Evolutionary conservation across 2,329 filamentous ascomycete species (phyloP).

Genomic region (Didymella glomerata): DNA sequence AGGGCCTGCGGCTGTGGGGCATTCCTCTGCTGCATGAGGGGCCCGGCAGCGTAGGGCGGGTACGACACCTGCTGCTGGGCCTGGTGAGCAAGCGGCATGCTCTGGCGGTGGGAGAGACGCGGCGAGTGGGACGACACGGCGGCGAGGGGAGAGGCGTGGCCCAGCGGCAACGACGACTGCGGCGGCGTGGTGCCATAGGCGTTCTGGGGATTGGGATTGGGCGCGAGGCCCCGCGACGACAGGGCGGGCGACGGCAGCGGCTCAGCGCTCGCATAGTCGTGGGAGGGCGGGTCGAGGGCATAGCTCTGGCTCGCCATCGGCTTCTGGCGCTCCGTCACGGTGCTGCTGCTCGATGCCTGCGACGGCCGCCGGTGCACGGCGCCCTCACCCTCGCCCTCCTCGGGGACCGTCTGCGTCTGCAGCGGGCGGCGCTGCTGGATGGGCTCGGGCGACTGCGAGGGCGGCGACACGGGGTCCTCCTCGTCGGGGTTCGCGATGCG

Average conservation of each 20-base stretch:
- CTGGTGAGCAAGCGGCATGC: conserved; percentile 55
- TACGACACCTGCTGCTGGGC: conserved; percentile 50
- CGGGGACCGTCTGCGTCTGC: conserved; percentile 10
- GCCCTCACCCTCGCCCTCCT: conserved; percentile 6
- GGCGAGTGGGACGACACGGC: conserved; percentile 41
- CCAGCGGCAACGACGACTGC: conserved; percentile 34
- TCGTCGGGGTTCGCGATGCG: conserved; percentile 97
- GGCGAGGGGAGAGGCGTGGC: conserved; percentile 31
- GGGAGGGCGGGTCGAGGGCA: conserved; percentile 38
- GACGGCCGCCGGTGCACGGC: conserved; percentile 32
- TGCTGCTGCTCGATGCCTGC: conserved; percentile 46
- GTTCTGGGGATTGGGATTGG: conserved; percentile 51
- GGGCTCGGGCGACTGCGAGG: conserved; percentile 37
- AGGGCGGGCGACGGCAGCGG: conserved; percentile 40
- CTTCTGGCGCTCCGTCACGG: conserved; percentile 49
- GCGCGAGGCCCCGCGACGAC: conserved; percentile 53
- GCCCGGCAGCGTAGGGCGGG: conserved; percentile 39
- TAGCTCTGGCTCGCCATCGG: background rate
- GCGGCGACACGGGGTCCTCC: conserved; percentile 55
- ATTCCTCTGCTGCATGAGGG: conserved; percentile 41
- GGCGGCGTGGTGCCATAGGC: conserved; percentile 47
- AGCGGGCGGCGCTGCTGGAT: conserved; percentile 23
- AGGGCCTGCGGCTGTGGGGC: conserved; percentile 28
- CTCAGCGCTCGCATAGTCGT: conserved; percentile 29
- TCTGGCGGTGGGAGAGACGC: conserved; percentile 54